phyloP scores from a whole-genome alignment of 2,329 filamentous ascomycete species.

The Cyphellophora europaea region DNA sequence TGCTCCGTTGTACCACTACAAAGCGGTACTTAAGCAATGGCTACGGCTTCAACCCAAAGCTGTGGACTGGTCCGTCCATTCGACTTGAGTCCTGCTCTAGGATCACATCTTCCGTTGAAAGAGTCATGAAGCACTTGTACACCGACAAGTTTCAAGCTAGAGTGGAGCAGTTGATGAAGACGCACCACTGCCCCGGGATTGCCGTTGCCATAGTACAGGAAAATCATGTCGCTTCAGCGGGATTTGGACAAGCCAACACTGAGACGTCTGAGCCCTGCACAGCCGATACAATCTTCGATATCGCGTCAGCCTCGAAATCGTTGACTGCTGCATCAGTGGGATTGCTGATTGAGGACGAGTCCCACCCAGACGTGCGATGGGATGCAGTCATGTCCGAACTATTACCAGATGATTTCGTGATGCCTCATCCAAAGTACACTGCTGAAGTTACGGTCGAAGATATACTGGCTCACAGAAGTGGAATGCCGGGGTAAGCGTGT shows the following conservation, averaged over 20 bases:
- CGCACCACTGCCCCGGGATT: constrained; percentile 11
- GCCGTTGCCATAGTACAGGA: constrained; percentile 14
- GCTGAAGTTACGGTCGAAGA: constrained; percentile 42
- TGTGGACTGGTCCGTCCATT: too few relatives aligned
- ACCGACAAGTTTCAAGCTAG: too few relatives aligned
- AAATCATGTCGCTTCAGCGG: constrained; percentile 9
- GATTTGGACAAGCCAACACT: constrained; percentile 15
- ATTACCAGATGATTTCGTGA: constrained; percentile 44
- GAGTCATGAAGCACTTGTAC: too few relatives aligned
- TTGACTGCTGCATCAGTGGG: constrained; percentile 21
- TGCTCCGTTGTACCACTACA: too few relatives aligned
- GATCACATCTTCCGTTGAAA: too few relatives aligned
- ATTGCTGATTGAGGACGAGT: constrained; percentile 34
- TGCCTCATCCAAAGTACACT: constrained; percentile 33
- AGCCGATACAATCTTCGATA: constrained; percentile 19
- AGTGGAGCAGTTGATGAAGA: background rate
- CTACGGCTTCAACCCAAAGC: too few relatives aligned
- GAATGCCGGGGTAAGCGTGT: constrained; percentile 41
- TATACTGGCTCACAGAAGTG: constrained; percentile 43
- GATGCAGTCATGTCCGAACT: constrained; percentile 37
- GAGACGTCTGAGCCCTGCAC: constrained; percentile 13
- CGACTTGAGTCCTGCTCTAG: too few relatives aligned
- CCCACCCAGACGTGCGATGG: constrained; percentile 32
- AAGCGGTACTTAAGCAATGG: too few relatives aligned
- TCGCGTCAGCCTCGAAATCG: constrained; percentile 19